phyloP scores from a whole-genome alignment of 2,329 filamentous ascomycete genomes.

The Akanthomyces dipterigenus region DNA sequence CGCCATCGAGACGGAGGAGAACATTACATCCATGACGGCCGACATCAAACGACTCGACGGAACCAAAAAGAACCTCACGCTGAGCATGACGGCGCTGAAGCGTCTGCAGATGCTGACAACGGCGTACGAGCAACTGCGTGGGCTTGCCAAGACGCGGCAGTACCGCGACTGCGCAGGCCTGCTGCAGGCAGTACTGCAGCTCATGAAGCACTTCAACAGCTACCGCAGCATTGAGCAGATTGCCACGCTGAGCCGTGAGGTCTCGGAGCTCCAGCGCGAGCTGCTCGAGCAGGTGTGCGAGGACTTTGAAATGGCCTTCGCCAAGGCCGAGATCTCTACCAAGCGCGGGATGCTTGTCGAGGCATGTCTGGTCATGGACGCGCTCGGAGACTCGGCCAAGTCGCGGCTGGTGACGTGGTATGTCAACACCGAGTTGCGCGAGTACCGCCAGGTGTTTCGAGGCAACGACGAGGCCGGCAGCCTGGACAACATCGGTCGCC shows the following conservation, averaged over 20 bases:
- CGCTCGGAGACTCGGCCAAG: constrained; percentile 80
- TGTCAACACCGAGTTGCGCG: constrained; percentile 90
- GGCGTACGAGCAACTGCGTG: constrained; percentile 92
- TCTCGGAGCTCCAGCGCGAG: constrained; percentile 87
- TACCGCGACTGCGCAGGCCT: constrained; percentile 93
- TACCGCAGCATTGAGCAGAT: constrained; percentile 98
- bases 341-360: constrained; percentile 70
- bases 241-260: constrained; percentile 82
- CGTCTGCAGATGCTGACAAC: constrained; percentile 97
- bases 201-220: constrained; percentile 98
- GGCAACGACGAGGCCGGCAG: constrained; percentile 95
- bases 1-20: constrained; percentile 85
- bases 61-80: constrained; percentile 91
- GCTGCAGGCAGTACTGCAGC: constrained; percentile 88
- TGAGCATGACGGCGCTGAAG: constrained; percentile 97
- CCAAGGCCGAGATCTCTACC: constrained; percentile 72
- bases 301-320: constrained; percentile 93
- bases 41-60: constrained; percentile 96
- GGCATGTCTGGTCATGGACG: constrained; percentile 90
- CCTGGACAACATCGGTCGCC: constrained; percentile 88
- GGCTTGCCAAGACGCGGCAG: constrained; percentile 75
- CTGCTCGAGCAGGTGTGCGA: constrained; percentile 97
- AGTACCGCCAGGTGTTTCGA: constrained; percentile 92
- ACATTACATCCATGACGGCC: constrained; percentile 97
- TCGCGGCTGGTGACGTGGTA: constrained; percentile 89